Conservation (phyloP, 2,329 filamentous ascomycete species). For the Fusarium hainanense region DNA sequence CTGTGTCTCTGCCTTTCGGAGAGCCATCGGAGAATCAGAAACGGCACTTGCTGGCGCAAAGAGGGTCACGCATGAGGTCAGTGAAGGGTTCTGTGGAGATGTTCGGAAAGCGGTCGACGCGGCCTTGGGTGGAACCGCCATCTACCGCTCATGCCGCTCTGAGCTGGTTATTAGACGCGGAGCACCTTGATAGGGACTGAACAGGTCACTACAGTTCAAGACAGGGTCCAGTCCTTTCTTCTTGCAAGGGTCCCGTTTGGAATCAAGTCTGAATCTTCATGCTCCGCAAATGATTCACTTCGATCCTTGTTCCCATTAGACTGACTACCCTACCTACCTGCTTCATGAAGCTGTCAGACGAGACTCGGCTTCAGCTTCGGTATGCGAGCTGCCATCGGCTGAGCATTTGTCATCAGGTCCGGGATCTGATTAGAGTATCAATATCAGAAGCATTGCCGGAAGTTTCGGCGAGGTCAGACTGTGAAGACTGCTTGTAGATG, state of each 20-base stretch:
- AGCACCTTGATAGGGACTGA: slow-evolving; percentile 37
- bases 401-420: slow-evolving; percentile 38
- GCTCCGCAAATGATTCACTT: neutral
- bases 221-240: neutral
- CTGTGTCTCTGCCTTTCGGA: slow-evolving; percentile 29
- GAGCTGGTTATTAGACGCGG: slow-evolving; percentile 19
- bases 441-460: neutral
- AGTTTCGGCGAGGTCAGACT: neutral
- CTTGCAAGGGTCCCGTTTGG: slow-evolving; percentile 28
- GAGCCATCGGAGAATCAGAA: slow-evolving; percentile 40
- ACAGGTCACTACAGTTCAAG: neutral
- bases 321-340: neutral
- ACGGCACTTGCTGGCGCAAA: slow-evolving; percentile 25
- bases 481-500: neutral
- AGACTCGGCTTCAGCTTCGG: slow-evolving; percentile 39
- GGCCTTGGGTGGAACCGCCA: slow-evolving; percentile 39
- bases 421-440: slow-evolving; percentile 43
- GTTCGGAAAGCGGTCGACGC: slow-evolving; percentile 34
- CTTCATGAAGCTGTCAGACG: slow-evolving; percentile 3
- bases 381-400: slow-evolving; percentile 21
- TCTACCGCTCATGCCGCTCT: slow-evolving; percentile 24
- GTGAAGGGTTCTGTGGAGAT: slow-evolving; percentile 38
- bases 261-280: slow-evolving; percentile 16
- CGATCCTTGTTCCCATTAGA: neutral
- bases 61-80: slow-evolving; percentile 44